A percentile compares a stretch with the other conserved stretches of the same genome.
These are phyloP conservation scores for Avena sativa DNA, from an alignment of 176 grass and related monocot species.

Conservation along the genomic window DNA sequence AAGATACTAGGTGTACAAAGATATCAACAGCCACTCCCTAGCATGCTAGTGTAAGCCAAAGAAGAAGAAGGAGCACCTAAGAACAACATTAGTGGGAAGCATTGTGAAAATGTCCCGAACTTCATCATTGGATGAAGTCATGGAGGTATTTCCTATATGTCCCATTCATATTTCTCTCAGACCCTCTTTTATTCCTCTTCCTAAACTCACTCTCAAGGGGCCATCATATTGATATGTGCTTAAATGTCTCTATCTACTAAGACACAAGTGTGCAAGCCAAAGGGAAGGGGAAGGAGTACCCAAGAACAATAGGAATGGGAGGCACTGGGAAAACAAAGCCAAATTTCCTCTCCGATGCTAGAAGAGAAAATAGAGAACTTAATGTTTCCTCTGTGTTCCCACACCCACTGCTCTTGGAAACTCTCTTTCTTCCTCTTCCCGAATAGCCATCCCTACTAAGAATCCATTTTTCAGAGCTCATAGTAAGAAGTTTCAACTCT, in stretches of 20 bases:
- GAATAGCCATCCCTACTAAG: no score
- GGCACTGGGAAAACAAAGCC: conserved; percentile 45
- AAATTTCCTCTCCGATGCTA: conserved; percentile 10
- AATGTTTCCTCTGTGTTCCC: conserved; percentile 20
- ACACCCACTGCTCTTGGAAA: neutral
- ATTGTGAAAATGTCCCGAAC: neutral
- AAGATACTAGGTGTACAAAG: neutral
- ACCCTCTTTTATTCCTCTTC: neutral
- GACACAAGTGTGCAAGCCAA: neutral
- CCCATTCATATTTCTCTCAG: neutral
- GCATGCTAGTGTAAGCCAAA: neutral
- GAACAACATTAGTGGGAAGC: conserved; percentile 17
- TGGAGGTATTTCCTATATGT: neutral
- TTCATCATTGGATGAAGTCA: neutral
- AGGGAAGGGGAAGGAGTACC: conserved; percentile 5
- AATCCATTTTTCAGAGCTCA: no score
- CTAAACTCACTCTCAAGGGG: neutral
- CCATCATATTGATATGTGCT: neutral
- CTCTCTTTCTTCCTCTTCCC: conserved; percentile 1
- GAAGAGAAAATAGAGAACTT: conserved; percentile 4
- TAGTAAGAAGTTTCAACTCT: no score
- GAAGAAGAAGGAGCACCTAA: conserved; percentile 1
- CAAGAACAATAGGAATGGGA: conserved; percentile 43
- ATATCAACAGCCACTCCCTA: neutral
- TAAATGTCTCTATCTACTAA: neutral